These are phyloP conservation scores for Stramenopiles sp. DNA, from an alignment of 352 stramenopile genomes.

Conservation along the genomic window DNA sequence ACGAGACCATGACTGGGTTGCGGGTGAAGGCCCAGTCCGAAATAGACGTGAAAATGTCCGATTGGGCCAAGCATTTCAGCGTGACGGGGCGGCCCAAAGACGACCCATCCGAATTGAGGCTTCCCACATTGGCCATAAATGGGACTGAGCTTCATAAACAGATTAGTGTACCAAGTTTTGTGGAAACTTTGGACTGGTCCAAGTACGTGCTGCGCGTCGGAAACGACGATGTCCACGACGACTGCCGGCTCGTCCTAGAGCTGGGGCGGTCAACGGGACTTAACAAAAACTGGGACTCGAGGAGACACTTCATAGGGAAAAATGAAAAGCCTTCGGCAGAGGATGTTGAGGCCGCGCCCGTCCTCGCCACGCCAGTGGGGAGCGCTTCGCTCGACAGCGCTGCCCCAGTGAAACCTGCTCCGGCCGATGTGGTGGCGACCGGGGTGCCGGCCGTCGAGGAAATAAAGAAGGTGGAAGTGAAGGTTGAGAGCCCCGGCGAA, in stretches of 20 bases:
- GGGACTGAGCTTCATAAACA: background rate
- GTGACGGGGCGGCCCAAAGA: background rate
- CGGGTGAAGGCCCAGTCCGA: background rate
- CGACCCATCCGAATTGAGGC: slow-evolving; percentile 8
- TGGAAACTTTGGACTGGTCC: background rate
- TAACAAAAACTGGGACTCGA: slow-evolving; percentile 10
- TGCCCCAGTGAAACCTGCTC: too few species aligned
- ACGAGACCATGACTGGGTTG: background rate
- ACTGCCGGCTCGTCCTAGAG: background rate
- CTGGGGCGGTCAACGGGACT: background rate
- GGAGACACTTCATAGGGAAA: background rate
- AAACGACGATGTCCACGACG: background rate
- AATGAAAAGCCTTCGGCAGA: background rate
- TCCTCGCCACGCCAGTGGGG: too few species aligned
- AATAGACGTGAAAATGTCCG: background rate
- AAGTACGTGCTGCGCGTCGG: background rate
- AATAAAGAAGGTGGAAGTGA: too few species aligned
- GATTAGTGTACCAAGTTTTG: background rate
- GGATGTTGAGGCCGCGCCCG: background rate
- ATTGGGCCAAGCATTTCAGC: slow-evolving; percentile 5
- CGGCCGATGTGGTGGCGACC: too few species aligned
- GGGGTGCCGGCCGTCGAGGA: too few species aligned
- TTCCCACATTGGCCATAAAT: background rate
- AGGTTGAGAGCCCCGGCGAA: too few species aligned
- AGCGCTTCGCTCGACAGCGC: too few species aligned